These are phyloP conservation scores for Suillus subalutaceus DNA, from an alignment of 768 basidiomycete genomes.

Conservation along the genomic window DNA sequence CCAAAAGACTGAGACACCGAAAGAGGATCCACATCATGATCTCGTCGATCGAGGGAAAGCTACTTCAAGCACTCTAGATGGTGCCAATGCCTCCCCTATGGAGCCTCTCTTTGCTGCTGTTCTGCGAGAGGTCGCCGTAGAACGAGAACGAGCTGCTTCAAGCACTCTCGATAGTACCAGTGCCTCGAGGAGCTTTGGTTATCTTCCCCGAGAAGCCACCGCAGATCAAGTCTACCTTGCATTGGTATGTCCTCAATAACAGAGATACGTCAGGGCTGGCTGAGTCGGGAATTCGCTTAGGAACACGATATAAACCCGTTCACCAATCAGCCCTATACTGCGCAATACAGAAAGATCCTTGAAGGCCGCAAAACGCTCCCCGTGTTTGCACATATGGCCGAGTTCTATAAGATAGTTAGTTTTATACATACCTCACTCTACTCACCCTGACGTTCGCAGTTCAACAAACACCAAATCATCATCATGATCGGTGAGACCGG, in stretches of 20 bases:
- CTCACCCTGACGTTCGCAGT: slow-evolving; percentile 16
- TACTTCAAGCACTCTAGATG: not conserved
- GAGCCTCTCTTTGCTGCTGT: slow-evolving; percentile 77
- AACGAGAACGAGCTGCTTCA: slow-evolving; percentile 43
- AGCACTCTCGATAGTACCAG: slow-evolving; percentile 13
- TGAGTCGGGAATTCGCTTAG: slow-evolving; percentile 38
- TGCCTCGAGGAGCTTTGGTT: slow-evolving; percentile 57
- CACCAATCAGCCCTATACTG: slow-evolving; percentile 75
- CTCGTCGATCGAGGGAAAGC: slow-evolving; percentile 47
- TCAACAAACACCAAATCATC: slow-evolving; percentile 68
- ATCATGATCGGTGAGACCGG: slow-evolving; percentile 95
- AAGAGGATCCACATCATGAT: slow-evolving; percentile 51
- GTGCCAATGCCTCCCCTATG: slow-evolving; percentile 31
- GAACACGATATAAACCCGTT: slow-evolving; percentile 86
- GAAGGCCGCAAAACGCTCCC: slow-evolving; percentile 86
- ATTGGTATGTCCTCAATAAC: slow-evolving; percentile 53
- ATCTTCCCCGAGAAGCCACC: slow-evolving; percentile 69
- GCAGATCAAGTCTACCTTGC: slow-evolving; percentile 67
- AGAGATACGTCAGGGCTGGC: not conserved
- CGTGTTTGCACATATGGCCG: slow-evolving; percentile 89
- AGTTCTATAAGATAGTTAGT: slow-evolving; percentile 88
- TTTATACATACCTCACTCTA: not conserved
- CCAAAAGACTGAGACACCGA: slow-evolving; percentile 1
- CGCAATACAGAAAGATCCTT: slow-evolving; percentile 85
- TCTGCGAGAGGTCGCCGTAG: slow-evolving; percentile 65